phyloP scores from a whole-genome alignment of 257 asterid genomes.

The Galeopsis tetrahit region DNA sequence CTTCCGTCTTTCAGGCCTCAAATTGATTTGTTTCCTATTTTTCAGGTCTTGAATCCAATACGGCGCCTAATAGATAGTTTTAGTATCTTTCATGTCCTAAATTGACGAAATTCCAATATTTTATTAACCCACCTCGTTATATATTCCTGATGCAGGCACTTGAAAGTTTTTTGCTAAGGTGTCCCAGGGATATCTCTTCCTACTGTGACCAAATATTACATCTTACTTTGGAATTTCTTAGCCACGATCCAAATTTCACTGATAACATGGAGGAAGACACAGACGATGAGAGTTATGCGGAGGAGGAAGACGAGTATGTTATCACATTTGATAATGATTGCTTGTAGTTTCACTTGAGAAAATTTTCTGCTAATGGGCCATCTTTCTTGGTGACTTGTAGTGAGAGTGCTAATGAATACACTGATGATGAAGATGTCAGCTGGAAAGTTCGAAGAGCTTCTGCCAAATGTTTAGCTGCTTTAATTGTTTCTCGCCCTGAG shows the following conservation, averaged over 20 bases:
- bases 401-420: slow-evolving; percentile 96
- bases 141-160: slow-evolving; percentile 65
- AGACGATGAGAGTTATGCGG: slow-evolving; percentile 82
- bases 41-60: no score
- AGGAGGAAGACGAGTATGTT: slow-evolving; percentile 97
- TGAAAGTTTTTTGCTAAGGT: slow-evolving; percentile 93
- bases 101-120: not conserved
- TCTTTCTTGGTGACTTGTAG: slow-evolving; percentile 48
- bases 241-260: slow-evolving; percentile 98
- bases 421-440: slow-evolving; percentile 97
- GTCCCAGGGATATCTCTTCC: slow-evolving; percentile 89
- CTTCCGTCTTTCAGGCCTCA: no score
- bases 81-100: no score
- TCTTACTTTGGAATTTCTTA: slow-evolving; percentile 83
- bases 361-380: slow-evolving; percentile 36
- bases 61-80: no score
- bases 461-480: slow-evolving; percentile 93
- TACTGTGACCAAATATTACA: slow-evolving; percentile 81
- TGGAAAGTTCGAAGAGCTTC: slow-evolving; percentile 99
- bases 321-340: slow-evolving; percentile 30
- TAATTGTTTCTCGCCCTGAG: slow-evolving; percentile 97
- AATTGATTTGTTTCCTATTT: no score
- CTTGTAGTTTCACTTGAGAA: slow-evolving; percentile 14
- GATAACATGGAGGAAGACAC: slow-evolving; percentile 99
- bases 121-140: slow-evolving; percentile 21